Evolutionary conservation across 257 asterid genomes (phyloP).

Genomic region (Solanum stenotomum): DNA sequence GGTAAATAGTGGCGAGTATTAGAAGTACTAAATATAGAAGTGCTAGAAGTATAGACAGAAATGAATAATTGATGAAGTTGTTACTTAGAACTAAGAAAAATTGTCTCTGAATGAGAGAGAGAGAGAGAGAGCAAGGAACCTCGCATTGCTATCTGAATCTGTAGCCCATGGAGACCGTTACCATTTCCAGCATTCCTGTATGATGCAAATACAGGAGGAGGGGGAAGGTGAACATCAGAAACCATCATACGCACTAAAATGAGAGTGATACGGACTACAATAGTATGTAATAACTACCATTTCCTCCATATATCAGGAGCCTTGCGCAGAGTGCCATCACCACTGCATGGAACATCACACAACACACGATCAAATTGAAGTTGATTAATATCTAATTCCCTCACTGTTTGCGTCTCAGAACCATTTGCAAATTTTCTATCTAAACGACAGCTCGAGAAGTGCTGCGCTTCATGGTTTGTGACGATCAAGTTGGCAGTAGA

Average conservation of each 20-base stretch:
- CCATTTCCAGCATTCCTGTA: conserved; percentile 81
- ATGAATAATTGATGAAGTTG: not conserved
- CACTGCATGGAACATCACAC: conserved; percentile 85
- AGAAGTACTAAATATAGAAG: not conserved
- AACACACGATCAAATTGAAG: conserved; percentile 77
- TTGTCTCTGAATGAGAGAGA: not conserved
- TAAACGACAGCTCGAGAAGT: conserved; percentile 72
- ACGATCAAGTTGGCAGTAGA: conserved; percentile 80
- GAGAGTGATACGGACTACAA: not conserved
- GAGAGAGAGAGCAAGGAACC: conserved; percentile 31
- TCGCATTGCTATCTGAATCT: conserved; percentile 94
- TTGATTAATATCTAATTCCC: conserved; percentile 30
- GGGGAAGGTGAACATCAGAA: conserved; percentile 15
- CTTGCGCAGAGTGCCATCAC: conserved; percentile 81
- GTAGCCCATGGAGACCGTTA: conserved; percentile 86
- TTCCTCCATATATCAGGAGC: conserved; percentile 81
- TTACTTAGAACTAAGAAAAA: not conserved
- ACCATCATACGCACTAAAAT: conserved; percentile 22
- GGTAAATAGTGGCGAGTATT: not conserved
- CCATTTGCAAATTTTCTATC: conserved; percentile 17
- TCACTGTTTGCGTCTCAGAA: conserved; percentile 21
- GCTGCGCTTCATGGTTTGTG: conserved; percentile 80
- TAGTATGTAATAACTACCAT: conserved; percentile 30
- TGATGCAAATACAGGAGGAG: conserved; percentile 1
- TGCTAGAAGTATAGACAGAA: not conserved